Evolutionary conservation across 352 stramenopile genomes (phyloP).

Genomic region (Phytophthora macrochlamydospora): DNA sequence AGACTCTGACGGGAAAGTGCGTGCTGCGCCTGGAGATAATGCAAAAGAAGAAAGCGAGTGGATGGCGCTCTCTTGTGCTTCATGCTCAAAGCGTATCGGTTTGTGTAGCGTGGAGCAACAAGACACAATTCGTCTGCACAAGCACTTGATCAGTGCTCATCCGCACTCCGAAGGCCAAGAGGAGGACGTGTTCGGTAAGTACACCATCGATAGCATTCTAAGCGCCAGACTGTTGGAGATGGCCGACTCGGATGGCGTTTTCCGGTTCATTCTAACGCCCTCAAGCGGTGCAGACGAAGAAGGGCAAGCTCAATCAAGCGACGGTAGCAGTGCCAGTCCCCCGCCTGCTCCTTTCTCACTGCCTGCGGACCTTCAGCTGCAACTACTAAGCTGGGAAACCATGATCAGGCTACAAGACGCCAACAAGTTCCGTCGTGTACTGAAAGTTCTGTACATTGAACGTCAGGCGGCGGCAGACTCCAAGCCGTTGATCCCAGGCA

Average conservation of each 20-base stretch:
- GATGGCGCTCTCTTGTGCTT: slow-evolving; percentile 44
- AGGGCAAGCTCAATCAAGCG: neutral
- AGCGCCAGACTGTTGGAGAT: slow-evolving; percentile 68
- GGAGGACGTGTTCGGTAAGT: slow-evolving; percentile 59
- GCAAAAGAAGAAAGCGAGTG: slow-evolving; percentile 39
- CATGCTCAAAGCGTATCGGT: slow-evolving; percentile 47
- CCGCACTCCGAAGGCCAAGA: slow-evolving; percentile 2
- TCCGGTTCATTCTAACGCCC: slow-evolving; percentile 58
- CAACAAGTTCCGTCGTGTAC: slow-evolving; percentile 51
- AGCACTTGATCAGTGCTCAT: slow-evolving; percentile 52
- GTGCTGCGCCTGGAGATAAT: slow-evolving; percentile 17
- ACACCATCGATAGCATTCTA: slow-evolving; percentile 78
- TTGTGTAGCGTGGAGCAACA: slow-evolving; percentile 40
- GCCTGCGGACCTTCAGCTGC: slow-evolving; percentile 34
- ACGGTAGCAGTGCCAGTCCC: neutral
- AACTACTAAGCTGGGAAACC: slow-evolving; percentile 78
- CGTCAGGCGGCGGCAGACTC: neutral
- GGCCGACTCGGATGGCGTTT: slow-evolving; percentile 74
- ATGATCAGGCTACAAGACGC: slow-evolving; percentile 44
- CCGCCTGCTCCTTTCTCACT: neutral
- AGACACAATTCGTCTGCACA: slow-evolving; percentile 62
- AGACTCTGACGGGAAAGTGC: slow-evolving; percentile 6
- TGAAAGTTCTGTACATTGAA: slow-evolving; percentile 69
- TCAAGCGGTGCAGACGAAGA: neutral
- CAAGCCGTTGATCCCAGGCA: slow-evolving; percentile 9